phyloP scores from a whole-genome alignment of 73 alveolate species.

The Paramecium primaurelia region DNA sequence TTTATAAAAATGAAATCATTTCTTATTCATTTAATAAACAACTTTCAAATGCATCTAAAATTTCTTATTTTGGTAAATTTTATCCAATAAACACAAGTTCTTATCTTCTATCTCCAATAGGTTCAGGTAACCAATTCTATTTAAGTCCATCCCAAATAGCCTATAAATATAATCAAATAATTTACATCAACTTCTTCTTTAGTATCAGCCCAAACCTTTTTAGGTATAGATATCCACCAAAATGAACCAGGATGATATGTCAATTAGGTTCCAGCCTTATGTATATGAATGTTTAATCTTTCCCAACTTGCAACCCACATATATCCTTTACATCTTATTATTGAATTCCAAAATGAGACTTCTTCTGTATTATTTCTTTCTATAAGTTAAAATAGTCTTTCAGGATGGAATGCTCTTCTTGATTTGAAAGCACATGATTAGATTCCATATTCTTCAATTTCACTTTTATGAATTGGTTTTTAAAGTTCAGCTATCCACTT shows the following conservation, averaged over 20 bases:
- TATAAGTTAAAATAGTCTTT: conserved; percentile 24
- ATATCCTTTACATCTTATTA: conserved; percentile 63
- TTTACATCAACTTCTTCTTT: background rate
- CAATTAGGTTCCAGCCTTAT: background rate
- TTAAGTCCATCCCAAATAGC: conserved; percentile 25
- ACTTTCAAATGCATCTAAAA: background rate
- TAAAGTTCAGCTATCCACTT: conserved; percentile 68
- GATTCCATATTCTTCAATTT: conserved; percentile 68
- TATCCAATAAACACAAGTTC: conserved; percentile 19
- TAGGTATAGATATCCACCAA: conserved; percentile 40
- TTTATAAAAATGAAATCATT: background rate
- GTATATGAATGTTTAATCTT: background rate
- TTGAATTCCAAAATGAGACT: background rate
- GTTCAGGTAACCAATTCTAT: background rate
- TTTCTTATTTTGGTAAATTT: conserved; percentile 13
- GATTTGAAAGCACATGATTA: conserved; percentile 56
- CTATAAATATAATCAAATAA: background rate
- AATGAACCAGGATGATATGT: conserved; percentile 36
- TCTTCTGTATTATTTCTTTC: background rate
- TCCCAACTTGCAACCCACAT: conserved; percentile 61
- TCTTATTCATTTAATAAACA: background rate
- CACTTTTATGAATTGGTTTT: conserved; percentile 63
- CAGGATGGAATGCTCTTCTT: conserved; percentile 66
- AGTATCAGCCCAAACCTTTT: conserved; percentile 13
- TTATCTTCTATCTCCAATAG: conserved; percentile 19